Evolutionary conservation across 768 basidiomycete genomes (phyloP), one percentile per base, ranked within the genome.

Genomic region (Cystofilobasidium capitatum): DNA sequence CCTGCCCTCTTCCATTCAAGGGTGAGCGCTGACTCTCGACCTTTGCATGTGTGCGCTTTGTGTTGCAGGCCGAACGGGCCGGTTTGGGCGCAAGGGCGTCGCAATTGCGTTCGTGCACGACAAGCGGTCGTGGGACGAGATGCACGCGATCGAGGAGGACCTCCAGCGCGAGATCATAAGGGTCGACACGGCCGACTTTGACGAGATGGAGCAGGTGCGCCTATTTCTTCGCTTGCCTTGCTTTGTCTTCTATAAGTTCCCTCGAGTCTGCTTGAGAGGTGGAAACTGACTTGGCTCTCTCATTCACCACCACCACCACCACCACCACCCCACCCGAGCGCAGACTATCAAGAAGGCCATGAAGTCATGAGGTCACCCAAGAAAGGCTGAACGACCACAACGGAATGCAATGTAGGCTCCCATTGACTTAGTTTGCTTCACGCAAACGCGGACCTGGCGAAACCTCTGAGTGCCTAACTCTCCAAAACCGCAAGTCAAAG

Each of bases 21-120:
- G 54, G 29, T 10, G 54, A 12, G 12, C 29, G 24, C 29, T 55
- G 22, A 55, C 54, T n/a, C 12, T 14, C 54, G 13, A n/a, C 14
- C 24, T 26, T 31, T 22, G 3, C 33, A 7, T 40, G 22, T 40
- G 8, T 31, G 9, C 3, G 12, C 16, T 40, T 16, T 17, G 6
- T 17, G 47, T 5, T 67, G 5, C 71, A 97, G 93, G 94, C 59
- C 89, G 96, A 64, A 99, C 96, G 57, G 96, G 96, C 66, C 88
- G 96, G 51, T 99, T 99, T 76, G 96, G 96, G 64, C 86, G 96
- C 54, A 91, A 90, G 77, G 96, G 96, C 6, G 89, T 97, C 62
- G 92, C 92, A 39, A 89, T 99, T 75, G 96, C 96, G 77, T 98
- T 99, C 74, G 93, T 97, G 17, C 91, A 97, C 76, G 87, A 98